Evolutionary conservation across 495 filamentous ascomycete species (phyloP).

Genomic region (Physcia stellaris): DNA sequence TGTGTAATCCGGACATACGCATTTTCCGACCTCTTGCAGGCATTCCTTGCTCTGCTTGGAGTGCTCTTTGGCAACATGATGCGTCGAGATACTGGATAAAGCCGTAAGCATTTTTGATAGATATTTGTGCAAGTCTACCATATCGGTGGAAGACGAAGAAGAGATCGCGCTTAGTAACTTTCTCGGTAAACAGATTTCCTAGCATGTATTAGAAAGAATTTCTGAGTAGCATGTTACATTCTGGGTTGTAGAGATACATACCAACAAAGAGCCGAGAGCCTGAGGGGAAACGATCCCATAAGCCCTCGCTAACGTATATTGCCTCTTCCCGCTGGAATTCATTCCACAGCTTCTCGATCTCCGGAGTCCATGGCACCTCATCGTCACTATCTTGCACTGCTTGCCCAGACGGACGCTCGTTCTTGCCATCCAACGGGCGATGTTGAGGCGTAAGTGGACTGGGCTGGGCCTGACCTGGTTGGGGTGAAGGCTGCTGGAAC

Average conservation of each 20-base stretch:
- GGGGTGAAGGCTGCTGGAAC: constrained; percentile 32
- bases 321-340: constrained; percentile 69
- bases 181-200: constrained; percentile 91
- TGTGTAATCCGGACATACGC: constrained; percentile 65
- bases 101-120: constrained; percentile 91
- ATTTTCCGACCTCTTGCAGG: constrained; percentile 75
- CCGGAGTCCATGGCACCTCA: constrained; percentile 40
- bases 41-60: constrained; percentile 64
- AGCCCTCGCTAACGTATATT: constrained; percentile 69
- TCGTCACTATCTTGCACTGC: constrained; percentile 24
- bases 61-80: constrained; percentile 54
- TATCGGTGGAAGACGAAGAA: constrained; percentile 80
- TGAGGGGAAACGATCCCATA: constrained; percentile 85
- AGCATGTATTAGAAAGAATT: constrained; percentile 12
- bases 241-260: constrained; percentile 30
- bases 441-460: constrained; percentile 15
- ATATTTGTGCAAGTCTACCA: constrained; percentile 84
- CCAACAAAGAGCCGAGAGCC: constrained; percentile 85
- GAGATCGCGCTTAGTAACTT: constrained; percentile 84
- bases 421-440: constrained; percentile 3
- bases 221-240: no score
- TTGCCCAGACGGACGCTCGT: constrained; percentile 15
- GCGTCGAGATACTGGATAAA: constrained; percentile 88
- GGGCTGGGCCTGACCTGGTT: constrained; percentile 27
- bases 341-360: constrained; percentile 64